Percentiles rank a stretch among this genome's conserved stretches.
These are phyloP conservation scores for Geotrichum histeridarum DNA, from an alignment of 1,139 yeast genomes.

Conservation along the genomic window DNA sequence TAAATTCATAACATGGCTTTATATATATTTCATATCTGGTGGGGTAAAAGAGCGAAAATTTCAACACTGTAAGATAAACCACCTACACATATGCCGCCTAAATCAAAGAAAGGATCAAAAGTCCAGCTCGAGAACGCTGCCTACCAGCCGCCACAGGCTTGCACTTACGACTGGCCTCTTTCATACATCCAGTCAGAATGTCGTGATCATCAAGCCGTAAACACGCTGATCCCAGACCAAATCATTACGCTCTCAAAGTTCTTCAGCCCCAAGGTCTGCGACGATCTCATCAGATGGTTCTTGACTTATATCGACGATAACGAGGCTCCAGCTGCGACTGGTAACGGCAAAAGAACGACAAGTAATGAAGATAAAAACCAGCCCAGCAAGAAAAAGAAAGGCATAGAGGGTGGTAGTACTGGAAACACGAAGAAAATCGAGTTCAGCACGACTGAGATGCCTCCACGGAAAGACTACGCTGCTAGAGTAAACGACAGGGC, in stretches of 20 bases:
- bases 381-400: not conserved
- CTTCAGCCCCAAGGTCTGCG: slow-evolving; percentile 43
- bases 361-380: slow-evolving; percentile 36
- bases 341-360: slow-evolving; percentile 46
- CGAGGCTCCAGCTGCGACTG: slow-evolving; percentile 24
- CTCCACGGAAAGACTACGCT: slow-evolving; percentile 46
- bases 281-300: slow-evolving; percentile 40
- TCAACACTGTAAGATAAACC: not conserved
- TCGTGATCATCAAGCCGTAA: slow-evolving; percentile 18
- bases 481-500: slow-evolving; percentile 56
- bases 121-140: slow-evolving; percentile 1
- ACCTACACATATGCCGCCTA: slow-evolving; percentile 3
- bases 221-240: slow-evolving; percentile 35
- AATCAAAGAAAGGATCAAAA: slow-evolving; percentile 2
- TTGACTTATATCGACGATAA: slow-evolving; percentile 35
- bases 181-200: slow-evolving; percentile 19
- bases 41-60: no score
- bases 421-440: slow-evolving; percentile 1
- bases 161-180: slow-evolving; percentile 24
- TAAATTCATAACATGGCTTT: no score
- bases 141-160: slow-evolving; percentile 1
- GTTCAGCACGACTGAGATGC: slow-evolving; percentile 23
- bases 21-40: slow-evolving; percentile 14
- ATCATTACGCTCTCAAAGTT: slow-evolving; percentile 47
- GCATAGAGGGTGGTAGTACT: not conserved